These are phyloP conservation scores for Dactylonectria macrodidyma DNA, from an alignment of 2,329 filamentous ascomycete species.

Conservation along the genomic window DNA sequence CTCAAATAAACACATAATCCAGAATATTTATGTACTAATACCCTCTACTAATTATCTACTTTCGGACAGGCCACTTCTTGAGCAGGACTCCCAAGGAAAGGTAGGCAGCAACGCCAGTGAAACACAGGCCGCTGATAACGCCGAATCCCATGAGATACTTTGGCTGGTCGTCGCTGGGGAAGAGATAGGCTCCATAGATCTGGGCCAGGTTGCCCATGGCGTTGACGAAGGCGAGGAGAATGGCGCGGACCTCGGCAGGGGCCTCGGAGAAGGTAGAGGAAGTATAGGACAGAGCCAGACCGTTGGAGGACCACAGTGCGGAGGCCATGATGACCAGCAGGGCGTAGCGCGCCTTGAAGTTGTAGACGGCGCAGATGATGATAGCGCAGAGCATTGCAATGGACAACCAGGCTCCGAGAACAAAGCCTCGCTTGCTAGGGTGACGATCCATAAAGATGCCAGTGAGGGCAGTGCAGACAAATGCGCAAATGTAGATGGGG, in stretches of 20 bases:
- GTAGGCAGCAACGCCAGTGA: constrained; percentile 31
- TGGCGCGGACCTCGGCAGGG: constrained; percentile 64
- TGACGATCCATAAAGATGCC: constrained; percentile 64
- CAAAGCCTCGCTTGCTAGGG: constrained; percentile 41
- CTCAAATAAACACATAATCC: neutral
- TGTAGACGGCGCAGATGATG: constrained; percentile 63
- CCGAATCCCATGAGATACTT: constrained; percentile 64
- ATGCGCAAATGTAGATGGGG: constrained; percentile 68
- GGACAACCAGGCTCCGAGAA: constrained; percentile 29
- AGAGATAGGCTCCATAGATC: constrained; percentile 70
- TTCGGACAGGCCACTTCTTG: constrained; percentile 24
- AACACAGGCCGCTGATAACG: constrained; percentile 42
- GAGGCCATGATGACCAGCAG: constrained; percentile 70
- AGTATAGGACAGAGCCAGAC: constrained; percentile 65
- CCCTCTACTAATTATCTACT: constrained; percentile 4
- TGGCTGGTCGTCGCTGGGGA: constrained; percentile 63
- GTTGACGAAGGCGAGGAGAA: constrained; percentile 66
- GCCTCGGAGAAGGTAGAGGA: constrained; percentile 66
- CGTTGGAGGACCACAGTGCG: constrained; percentile 69
- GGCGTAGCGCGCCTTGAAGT: constrained; percentile 66
- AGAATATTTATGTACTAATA: neutral
- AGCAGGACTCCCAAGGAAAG: constrained; percentile 26
- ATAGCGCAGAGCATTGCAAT: constrained; percentile 46
- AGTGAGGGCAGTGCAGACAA: constrained; percentile 63
- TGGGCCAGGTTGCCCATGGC: constrained; percentile 69